Evolutionary conservation across 2,329 filamentous ascomycete genomes (phyloP).

Genomic region (Coniochaeta ligniaria): DNA sequence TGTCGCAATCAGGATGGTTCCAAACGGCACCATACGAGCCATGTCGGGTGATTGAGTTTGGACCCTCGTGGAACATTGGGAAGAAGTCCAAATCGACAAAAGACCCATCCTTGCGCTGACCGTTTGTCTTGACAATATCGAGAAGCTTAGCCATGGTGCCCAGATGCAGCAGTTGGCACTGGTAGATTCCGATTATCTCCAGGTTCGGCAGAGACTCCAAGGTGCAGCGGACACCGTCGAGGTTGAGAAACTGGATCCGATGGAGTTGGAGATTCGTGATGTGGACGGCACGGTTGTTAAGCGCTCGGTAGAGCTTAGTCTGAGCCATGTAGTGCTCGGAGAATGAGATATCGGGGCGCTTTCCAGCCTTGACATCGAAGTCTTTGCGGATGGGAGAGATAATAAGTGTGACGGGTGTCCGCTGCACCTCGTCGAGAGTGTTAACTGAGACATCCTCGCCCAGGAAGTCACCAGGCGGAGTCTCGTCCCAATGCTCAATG

Average conservation of each 20-base stretch:
- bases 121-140: background rate
- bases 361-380: background rate
- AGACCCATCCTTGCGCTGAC: background rate
- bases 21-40: constrained; percentile 8
- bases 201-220: background rate
- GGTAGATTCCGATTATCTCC: background rate
- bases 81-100: constrained; percentile 7
- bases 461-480: background rate
- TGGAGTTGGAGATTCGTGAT: constrained; percentile 4
- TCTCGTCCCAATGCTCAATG: background rate
- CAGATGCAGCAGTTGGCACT: constrained; percentile 6
- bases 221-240: background rate
- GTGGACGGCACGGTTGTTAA: background rate
- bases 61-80: constrained; percentile 7
- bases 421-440: background rate
- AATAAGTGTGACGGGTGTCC: background rate
- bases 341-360: background rate
- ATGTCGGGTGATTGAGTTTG: background rate
- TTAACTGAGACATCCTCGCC: background rate
- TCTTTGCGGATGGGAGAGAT: background rate
- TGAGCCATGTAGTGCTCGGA: background rate
- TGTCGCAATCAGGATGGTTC: constrained; percentile 4
- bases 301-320: background rate
- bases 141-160: constrained; percentile 1
- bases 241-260: constrained; percentile 4